Conservation (phyloP, 1,139 yeast species). For the Blastobotrys arbuscula region DNA sequence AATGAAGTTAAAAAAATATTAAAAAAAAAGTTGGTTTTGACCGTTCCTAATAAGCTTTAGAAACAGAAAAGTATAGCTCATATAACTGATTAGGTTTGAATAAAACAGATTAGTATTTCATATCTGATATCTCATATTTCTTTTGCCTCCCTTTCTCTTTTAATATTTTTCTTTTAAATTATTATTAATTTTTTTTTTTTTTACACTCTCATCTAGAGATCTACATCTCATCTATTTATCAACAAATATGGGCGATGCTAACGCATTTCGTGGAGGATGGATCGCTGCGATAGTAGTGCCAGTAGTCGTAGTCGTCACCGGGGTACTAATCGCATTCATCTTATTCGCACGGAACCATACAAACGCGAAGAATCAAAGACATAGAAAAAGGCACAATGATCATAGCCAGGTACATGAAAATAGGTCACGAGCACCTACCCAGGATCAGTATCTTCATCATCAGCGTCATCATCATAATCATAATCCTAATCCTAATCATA, state of each 20-base stretch:
- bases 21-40: too few relatives aligned
- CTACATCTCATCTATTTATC: too few relatives aligned
- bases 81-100: too few relatives aligned
- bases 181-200: not conserved
- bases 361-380: not conserved
- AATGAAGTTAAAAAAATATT: too few relatives aligned
- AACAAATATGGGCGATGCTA: slow-evolving; percentile 1
- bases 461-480: not conserved
- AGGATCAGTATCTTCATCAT: not conserved
- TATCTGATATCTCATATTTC: too few relatives aligned
- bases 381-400: not conserved
- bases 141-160: too few relatives aligned
- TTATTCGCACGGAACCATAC: slow-evolving; percentile 13
- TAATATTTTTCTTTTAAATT: not conserved
- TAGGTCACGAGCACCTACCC: not conserved
- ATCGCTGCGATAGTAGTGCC: slow-evolving; percentile 30
- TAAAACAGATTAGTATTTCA: too few relatives aligned
- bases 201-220: not conserved
- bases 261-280: slow-evolving; percentile 15
- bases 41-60: too few relatives aligned
- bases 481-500: not conserved
- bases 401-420: not conserved
- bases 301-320: slow-evolving; percentile 20
- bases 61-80: too few relatives aligned
- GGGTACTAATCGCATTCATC: slow-evolving; percentile 14